Conservation (phyloP, 2,329 filamentous ascomycete species). For the Alternaria triticina region DNA sequence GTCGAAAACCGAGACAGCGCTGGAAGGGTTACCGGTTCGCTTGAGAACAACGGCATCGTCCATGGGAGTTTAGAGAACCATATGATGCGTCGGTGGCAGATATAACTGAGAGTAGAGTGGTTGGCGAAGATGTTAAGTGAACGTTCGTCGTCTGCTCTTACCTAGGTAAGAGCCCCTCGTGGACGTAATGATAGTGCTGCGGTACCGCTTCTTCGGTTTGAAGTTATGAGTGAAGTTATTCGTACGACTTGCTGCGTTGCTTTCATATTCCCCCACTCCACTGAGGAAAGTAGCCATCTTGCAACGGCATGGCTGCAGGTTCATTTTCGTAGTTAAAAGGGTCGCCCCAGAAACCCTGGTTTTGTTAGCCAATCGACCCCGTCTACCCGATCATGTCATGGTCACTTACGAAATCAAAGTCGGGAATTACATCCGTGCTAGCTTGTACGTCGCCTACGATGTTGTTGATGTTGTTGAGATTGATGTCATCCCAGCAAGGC, state of each 20-base stretch:
- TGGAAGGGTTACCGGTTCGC: not conserved
- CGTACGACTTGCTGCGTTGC: not conserved
- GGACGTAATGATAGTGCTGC: not conserved
- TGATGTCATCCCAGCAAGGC: conserved; percentile 43
- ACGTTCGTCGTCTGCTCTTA: not conserved
- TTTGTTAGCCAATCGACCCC: conserved; percentile 12
- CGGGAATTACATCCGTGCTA: conserved; percentile 36
- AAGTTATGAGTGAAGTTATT: not conserved
- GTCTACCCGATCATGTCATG: not conserved
- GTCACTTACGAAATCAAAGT: conserved; percentile 46
- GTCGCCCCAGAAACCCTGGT: conserved; percentile 47
- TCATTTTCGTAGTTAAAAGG: conserved; percentile 45
- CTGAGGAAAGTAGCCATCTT: conserved; percentile 27
- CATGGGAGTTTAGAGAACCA: not conserved
- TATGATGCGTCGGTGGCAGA: not conserved
- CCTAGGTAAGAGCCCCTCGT: not conserved
- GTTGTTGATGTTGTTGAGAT: conserved; percentile 43
- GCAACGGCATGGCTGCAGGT: conserved; percentile 24
- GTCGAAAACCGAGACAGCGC: not conserved
- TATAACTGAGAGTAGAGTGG: not conserved
- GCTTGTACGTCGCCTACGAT: conserved; percentile 37
- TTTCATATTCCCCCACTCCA: conserved; percentile 21
- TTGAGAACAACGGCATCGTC: not conserved
- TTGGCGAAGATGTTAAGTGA: not conserved
- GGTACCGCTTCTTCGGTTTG: not conserved